Percentiles rank a stretch among this genome's conserved stretches.
Evolutionary conservation across 495 filamentous ascomycete genomes (phyloP).

Genomic region (Evansstolkia leycettana): DNA sequence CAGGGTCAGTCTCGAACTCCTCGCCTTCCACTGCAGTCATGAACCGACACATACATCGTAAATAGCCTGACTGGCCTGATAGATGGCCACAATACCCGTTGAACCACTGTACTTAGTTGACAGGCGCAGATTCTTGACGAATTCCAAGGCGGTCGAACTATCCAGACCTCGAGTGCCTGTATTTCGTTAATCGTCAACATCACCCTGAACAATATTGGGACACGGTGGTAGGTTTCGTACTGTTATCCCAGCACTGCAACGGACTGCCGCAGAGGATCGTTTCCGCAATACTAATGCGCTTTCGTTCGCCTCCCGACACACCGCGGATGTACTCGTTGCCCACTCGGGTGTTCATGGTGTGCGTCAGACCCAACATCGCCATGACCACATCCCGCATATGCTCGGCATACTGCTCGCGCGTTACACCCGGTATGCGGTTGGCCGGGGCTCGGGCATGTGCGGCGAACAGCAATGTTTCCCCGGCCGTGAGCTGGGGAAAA

Average conservation of each 20-base stretch:
- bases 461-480: constrained; percentile 70
- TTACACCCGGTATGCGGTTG: constrained; percentile 47
- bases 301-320: constrained; percentile 71
- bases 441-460: constrained; percentile 53
- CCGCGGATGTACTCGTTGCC: constrained; percentile 74
- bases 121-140: constrained; percentile 54
- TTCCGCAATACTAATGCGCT: constrained; percentile 75
- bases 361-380: constrained; percentile 65
- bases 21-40: no score
- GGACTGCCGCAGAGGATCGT: constrained; percentile 49
- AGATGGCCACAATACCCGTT: constrained; percentile 68
- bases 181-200: no score
- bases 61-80: constrained; percentile 67
- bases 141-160: constrained; percentile 71
- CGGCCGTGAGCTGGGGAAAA: constrained; percentile 72
- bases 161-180: constrained; percentile 73
- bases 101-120: constrained; percentile 52
- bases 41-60: constrained; percentile 38
- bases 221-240: no score
- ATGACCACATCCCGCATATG: constrained; percentile 67
- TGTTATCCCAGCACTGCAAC: constrained; percentile 72
- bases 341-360: constrained; percentile 65
- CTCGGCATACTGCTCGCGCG: constrained; percentile 43
- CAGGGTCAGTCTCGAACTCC: no score
- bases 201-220: no score